phyloP scores from a whole-genome alignment of 352 stramenopile species.

The Proteromonas lacertae region DNA sequence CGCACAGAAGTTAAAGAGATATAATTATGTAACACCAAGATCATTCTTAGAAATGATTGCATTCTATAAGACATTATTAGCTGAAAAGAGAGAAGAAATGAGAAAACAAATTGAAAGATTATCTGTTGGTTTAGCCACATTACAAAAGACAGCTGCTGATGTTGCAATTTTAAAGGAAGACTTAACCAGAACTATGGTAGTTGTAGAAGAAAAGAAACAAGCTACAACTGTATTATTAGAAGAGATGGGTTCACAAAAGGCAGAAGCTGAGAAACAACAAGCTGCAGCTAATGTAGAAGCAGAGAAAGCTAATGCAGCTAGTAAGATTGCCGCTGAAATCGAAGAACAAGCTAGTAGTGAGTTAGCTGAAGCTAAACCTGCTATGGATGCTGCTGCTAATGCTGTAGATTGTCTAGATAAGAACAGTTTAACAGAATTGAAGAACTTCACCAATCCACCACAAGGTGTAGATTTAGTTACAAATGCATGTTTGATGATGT shows the following conservation, averaged over 20 bases:
- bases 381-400: conserved; percentile 26
- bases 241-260: conserved; percentile 48
- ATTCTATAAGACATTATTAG: conserved; percentile 31
- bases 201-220: conserved; percentile 48
- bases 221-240: conserved; percentile 43
- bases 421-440: conserved; percentile 37
- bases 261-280: conserved; percentile 32
- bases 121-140: conserved; percentile 38
- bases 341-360: conserved; percentile 39
- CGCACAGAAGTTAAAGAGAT: conserved; percentile 30
- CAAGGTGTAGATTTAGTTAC: conserved; percentile 37
- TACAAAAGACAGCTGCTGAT: conserved; percentile 34
- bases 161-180: conserved; percentile 38
- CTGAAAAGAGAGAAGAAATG: conserved; percentile 38
- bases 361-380: conserved; percentile 39
- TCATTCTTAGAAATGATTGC: conserved; percentile 40
- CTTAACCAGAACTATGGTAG: conserved; percentile 39
- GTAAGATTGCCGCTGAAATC: conserved; percentile 44
- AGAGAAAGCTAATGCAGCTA: conserved; percentile 52
- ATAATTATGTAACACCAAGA: conserved; percentile 44
- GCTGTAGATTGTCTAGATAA: conserved; percentile 37
- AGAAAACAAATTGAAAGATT: conserved; percentile 31
- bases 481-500: conserved; percentile 43
- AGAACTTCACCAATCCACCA: conserved; percentile 44
- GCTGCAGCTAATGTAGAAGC: conserved; percentile 40